Conservation (phyloP, 768 basidiomycete species). For the Tylopilus vinaceipallidus region DNA sequence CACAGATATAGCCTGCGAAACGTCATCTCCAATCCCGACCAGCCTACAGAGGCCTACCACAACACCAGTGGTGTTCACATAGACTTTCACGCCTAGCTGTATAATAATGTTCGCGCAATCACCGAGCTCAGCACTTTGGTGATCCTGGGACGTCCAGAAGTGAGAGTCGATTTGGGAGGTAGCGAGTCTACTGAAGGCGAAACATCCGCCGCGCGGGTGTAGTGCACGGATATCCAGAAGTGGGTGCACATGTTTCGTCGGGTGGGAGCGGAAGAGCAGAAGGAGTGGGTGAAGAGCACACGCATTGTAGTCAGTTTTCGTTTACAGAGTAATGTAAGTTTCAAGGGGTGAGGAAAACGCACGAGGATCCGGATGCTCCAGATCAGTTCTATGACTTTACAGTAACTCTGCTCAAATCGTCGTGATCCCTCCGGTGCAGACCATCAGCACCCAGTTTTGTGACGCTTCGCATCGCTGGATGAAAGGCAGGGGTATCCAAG, state of each 20-base stretch:
- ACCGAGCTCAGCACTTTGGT: constrained; percentile 46
- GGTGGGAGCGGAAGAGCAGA: constrained; percentile 36
- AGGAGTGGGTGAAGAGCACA: constrained; percentile 38
- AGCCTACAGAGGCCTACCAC: constrained; percentile 46
- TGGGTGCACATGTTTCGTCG: constrained; percentile 32
- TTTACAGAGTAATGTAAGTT: constrained; percentile 6
- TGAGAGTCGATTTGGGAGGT: constrained; percentile 43
- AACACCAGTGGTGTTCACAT: constrained; percentile 30
- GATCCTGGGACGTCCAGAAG: constrained; percentile 55
- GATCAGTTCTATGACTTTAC: constrained; percentile 49
- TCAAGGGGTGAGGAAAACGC: constrained; percentile 10
- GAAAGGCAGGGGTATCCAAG: too few species aligned
- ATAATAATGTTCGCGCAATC: constrained; percentile 42
- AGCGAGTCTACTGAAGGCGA: constrained; percentile 32
- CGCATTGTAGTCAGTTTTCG: constrained; percentile 13
- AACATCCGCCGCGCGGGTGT: constrained; percentile 41
- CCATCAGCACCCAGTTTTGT: constrained; percentile 1
- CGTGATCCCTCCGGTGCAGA: constrained; percentile 20
- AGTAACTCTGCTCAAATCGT: constrained; percentile 37
- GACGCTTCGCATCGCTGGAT: too few species aligned
- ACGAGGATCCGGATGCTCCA: constrained; percentile 51
- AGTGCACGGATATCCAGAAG: constrained; percentile 41
- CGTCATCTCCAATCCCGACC: constrained; percentile 36
- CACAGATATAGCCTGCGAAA: constrained; percentile 32
- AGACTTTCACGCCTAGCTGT: constrained; percentile 35